Conservation (phyloP, 2,329 filamentous ascomycete species). For the Pezizomycotina sp. region DNA sequence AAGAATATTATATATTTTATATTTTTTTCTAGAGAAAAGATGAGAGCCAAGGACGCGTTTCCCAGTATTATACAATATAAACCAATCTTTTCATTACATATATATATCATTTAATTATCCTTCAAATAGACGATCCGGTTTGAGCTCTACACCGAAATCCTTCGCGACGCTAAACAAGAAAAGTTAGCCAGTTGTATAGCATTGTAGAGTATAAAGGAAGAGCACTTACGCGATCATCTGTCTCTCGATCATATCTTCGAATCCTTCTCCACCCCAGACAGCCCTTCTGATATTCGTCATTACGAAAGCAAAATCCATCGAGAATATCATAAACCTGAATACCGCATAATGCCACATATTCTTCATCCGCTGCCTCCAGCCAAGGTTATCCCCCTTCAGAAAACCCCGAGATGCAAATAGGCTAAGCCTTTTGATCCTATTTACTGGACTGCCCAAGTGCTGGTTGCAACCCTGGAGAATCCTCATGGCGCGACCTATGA, state of each 20-base stretch:
- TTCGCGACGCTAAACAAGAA: conserved; percentile 74
- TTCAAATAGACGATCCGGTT: conserved; percentile 77
- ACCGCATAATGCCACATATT: conserved; percentile 63
- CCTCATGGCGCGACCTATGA: conserved; percentile 78
- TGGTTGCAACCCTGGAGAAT: conserved; percentile 92
- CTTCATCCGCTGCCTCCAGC: conserved; percentile 42
- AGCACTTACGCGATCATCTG: conserved; percentile 65
- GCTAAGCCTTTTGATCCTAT: conserved; percentile 57
- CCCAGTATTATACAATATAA: too few relatives aligned
- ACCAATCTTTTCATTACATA: too few relatives aligned
- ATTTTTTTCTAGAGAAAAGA: too few relatives aligned
- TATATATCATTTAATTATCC: conserved; percentile 29
- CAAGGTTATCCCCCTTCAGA: conserved; percentile 54
- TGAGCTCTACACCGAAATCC: conserved; percentile 79
- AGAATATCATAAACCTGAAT: conserved; percentile 62
- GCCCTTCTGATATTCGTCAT: conserved; percentile 61
- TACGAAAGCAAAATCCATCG: conserved; percentile 69
- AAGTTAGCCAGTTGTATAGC: too few relatives aligned
- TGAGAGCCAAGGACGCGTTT: too few relatives aligned
- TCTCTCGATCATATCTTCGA: conserved; percentile 87
- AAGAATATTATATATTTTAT: too few relatives aligned
- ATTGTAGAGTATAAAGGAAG: too few relatives aligned
- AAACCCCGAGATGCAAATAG: conserved; percentile 45
- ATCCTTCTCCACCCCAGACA: conserved; percentile 59
- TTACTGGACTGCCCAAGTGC: conserved; percentile 72